These are phyloP conservation scores for Avena insularis DNA, from an alignment of 176 grass and related monocot genomes.

Conservation along the genomic window DNA sequence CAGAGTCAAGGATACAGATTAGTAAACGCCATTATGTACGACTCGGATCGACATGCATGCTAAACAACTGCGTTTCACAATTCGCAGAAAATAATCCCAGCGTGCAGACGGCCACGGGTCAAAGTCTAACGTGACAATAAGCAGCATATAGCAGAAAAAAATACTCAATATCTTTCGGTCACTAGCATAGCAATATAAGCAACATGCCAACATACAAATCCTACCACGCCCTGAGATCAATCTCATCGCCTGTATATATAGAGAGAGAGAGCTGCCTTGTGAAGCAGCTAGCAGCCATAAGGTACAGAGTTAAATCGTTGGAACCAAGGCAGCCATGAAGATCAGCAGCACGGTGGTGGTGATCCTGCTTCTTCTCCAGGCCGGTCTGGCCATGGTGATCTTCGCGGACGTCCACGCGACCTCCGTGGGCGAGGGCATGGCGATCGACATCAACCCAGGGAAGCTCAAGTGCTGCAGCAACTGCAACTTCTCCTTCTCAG, in stretches of 20 bases:
- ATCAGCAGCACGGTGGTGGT: background rate
- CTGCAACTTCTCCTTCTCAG: slow-evolving; percentile 53
- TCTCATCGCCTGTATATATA: background rate
- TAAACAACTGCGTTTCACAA: no score
- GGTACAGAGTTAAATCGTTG: background rate
- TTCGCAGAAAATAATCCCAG: no score
- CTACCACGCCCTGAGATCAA: background rate
- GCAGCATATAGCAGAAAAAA: background rate
- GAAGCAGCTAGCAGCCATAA: background rate
- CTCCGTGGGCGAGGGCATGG: slow-evolving; percentile 41
- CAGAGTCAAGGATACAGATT: no score
- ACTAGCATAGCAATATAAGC: background rate
- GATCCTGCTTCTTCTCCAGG: slow-evolving; percentile 28
- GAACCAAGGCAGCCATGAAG: slow-evolving; percentile 20
- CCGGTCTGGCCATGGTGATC: slow-evolving; percentile 36
- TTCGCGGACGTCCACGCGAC: slow-evolving; percentile 7
- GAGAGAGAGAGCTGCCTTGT: background rate
- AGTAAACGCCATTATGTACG: no score
- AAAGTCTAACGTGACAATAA: background rate
- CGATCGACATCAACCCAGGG: slow-evolving; percentile 41
- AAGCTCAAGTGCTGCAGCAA: slow-evolving; percentile 41
- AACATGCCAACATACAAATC: background rate
- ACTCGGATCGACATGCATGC: no score
- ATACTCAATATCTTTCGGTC: background rate
- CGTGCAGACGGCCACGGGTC: background rate